Evolutionary conservation across 2,329 filamentous ascomycete species (phyloP), one percentile per base, ranked within the genome.

Genomic region (Exophiala oligosperma): DNA sequence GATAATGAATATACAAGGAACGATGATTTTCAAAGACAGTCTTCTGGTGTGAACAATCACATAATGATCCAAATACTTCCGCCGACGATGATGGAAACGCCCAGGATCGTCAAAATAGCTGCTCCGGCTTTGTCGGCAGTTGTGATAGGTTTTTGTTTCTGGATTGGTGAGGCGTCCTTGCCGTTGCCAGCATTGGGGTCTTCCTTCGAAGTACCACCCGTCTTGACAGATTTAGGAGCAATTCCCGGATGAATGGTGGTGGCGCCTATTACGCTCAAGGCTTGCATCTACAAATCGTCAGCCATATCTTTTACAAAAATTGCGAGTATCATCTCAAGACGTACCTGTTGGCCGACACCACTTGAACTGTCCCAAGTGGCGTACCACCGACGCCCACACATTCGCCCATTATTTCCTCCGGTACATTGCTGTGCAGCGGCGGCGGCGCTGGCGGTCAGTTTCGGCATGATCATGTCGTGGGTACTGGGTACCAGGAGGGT

Each of bases 331-430:
- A 12, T 4, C 8, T 29, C 32, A 52, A 7, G 14, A 46, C 65
- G 28, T 65, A 70, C 67, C 77, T 90, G 84, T 70, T 88, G 79
- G 43, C 88, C 83, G 7, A 90, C 85, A 54, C 87, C 87, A 11
- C 76, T 78, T 57, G 77, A 81, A 44, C 81, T 80, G 62, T 86
- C 83, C 65, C 78, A 90, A 1, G 77, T 75, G 0, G 72, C 66
- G 41, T 76, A 79, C 87, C 87, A 90, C 65, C 80, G 80, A 63
- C 88, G 83, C 9, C 86, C 84, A 67, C 88, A 91, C 28, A 78
- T 77, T n/a, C 81, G 79, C 8, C 83, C 79, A 7, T 80, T 78
- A 1, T 73, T 72, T 2, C 84, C 85, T 6, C 83, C 85, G 0
- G 81, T 84, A 71, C 88, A 91, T 59, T 84, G 81, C 41, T 77